Base-by-base conservation (phyloP, 345 rosid species). In the Citrus maxima region DNA sequence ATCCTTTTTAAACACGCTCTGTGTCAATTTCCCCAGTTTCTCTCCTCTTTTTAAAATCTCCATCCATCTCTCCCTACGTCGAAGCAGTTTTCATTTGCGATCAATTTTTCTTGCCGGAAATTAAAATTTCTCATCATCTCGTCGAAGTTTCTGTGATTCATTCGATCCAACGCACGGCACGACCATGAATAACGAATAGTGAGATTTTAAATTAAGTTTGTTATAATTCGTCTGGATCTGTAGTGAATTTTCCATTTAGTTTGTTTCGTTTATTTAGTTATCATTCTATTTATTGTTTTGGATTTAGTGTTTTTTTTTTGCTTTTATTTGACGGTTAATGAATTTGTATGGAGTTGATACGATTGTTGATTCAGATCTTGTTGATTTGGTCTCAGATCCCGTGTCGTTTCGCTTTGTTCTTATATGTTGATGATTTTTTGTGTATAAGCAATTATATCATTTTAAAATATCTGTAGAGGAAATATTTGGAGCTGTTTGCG, bases 151-250 rank as follows among this genome's bases (percentile, higher is more conserved):
- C 77, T 42, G 74, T 46, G 77, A 58, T 75, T 78, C 77, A 58
- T 38, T 76, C 65, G 66, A 72, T 75, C 67, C 64, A 4, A 71
- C 19, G 7, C 21, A 49, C 80, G 25, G 38, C 82, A 10, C 87
- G 77, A 82, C 61, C 89, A 95, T 95, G 99, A 95, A 91, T 90
- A 92, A 93, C 74, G 99, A 95, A 89, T 95, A 95, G 99, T 95
- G 91, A 90, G 84, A 25, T 7, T 18, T 74, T 49, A 51, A 19
- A 21, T 75, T 55, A 22, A 16, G 22, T 54, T 63, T 14, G 0
- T 3, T 38, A 0, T 51, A 3, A 10, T 70, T 19, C 55, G 10
- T 40, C 16, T 54, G 65, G 72, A 60, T 74, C 85, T 61, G 76
- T 27, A 49, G 13, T 65, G 5, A 51, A 35, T 77, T 35, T 7